Evolutionary conservation across 2,329 filamentous ascomycete genomes (phyloP), one percentile per base, ranked within the genome.

Genomic region (Talaromyces sp.): DNA sequence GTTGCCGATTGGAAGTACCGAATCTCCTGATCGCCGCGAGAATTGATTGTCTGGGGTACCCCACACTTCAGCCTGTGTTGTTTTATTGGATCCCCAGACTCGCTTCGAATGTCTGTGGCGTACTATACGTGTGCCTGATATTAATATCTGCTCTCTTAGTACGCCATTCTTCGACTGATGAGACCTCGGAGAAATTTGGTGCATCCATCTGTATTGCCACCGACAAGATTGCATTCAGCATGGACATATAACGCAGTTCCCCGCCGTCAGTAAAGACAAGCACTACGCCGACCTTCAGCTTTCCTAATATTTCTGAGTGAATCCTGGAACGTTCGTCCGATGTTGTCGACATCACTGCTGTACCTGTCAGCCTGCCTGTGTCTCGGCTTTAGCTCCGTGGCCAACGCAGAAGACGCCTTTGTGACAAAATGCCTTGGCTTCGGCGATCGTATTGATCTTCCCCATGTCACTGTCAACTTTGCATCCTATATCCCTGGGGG

Each of bases 391-490:
- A 11, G 43, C 43, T 21, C 24, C 24, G 19, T 50, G 43, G n/a
- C 43, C 5, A 3, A 5, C 14, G 55, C 55, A 27, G 27, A 46
- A 29, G 55, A 50, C 14, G 24, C 21, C n/a, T 57, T 57, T n/a
- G 10, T 27, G 14, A 48, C 55, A 4, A 41, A 57, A 29, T 57
- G 55, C 41, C 35, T 24, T 14, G 9, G 31, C 9, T 57, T 57
- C 24, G 38, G 38, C n/a, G 31, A 14, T 29, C 21, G 46, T 26
- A 31, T 57, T 27, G 12, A 57, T 12, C 27, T 57, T 10, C 55
- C 38, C 14, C 24, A 57, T 24, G 55, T 57, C 12, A 57, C 19
- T 10, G 55, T 57, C 35, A 57, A 57, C 31, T 57, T 57, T 57
- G 55, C 55, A 29, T 29, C 29, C 9, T 50, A 57, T 32, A 24